Base-by-base conservation (phyloP, 2,329 filamentous ascomycete genomes). In the Botrytis hyacinthi region DNA sequence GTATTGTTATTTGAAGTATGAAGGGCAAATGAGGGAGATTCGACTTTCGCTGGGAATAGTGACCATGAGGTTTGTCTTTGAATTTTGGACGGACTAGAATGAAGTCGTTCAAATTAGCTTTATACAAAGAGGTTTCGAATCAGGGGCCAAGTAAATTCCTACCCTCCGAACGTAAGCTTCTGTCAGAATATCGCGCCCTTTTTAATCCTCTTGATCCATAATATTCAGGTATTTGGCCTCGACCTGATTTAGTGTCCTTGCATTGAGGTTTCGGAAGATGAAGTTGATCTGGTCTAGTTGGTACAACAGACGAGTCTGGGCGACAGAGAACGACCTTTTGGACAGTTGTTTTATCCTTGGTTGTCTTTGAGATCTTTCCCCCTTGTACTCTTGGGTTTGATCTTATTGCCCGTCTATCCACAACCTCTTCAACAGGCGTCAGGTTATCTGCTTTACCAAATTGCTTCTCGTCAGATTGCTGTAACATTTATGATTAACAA, bases 1-100 rank as follows among this genome's bases (percentile, higher is more conserved):
- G 72, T 54, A 76, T 67, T 2, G 54, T 71, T 57, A 76, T 72
- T 48, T 76, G 74, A 60, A 76, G 54, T 57, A 65, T 60, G 65
- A 72, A 76, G 29, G 76, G 74, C 26, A 76, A 60, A 67, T 35
- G 70, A 54, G 73, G 73, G 22, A 72, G 71, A 63, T 73, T 51
- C 26, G 59, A 4, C 4, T 29, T 14, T 29, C 8, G 18, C 20
- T 40, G 22, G 40, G 46, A 40, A 20, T 61, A 54, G 16, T 14
- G 7, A 20, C 32, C 26, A 9, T 4, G n/a, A 20, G 22, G 12
- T 3, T 12, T 20, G 8, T 0, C 14, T 57, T 8, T 57, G 51
- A 3, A 18, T 29, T 5, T 57, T 29, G 51, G 22, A 26, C 2
- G 12, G 9, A 37, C 71, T 48, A 16, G 26, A 61, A n/a, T 57